Percentiles rank a stretch among this genome's conserved stretches.
Conservation (phyloP, 2,329 filamentous ascomycete genomes). For the Calycina herbarum region DNA sequence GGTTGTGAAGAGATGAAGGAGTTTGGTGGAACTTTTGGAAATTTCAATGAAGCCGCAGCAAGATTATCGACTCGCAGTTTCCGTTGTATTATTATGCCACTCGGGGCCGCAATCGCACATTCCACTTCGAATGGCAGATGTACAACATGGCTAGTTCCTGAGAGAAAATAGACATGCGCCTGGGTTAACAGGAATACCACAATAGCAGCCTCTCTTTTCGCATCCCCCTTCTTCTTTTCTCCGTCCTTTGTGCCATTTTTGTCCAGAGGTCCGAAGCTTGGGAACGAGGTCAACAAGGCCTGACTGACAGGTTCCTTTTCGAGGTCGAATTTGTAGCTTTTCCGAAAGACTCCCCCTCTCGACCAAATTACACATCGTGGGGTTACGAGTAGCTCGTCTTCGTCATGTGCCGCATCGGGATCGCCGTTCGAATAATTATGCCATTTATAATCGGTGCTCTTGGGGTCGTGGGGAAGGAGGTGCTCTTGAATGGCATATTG, state of each 20-base stretch:
- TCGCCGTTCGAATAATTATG: constrained; percentile 56
- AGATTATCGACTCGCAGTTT: constrained; percentile 59
- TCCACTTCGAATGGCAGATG: constrained; percentile 96
- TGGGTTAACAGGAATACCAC: constrained; percentile 92
- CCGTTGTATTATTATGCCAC: constrained; percentile 83
- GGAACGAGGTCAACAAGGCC: constrained; percentile 82
- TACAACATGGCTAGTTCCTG: constrained; percentile 83
- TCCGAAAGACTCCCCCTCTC: constrained; percentile 78
- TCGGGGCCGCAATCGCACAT: constrained; percentile 76
- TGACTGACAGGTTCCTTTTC: constrained; percentile 87
- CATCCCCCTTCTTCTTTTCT: constrained; percentile 36
- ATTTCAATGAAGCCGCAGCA: constrained; percentile 54
- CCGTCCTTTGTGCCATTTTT: constrained; percentile 25
- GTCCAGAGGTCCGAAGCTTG: constrained; percentile 39
- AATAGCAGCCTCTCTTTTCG: constrained; percentile 60
- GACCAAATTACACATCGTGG: constrained; percentile 66
- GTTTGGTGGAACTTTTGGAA: constrained; percentile 70
- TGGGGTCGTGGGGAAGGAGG: constrained; percentile 68
- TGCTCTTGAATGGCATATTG: constrained; percentile 80
- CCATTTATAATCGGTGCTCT: constrained; percentile 72
- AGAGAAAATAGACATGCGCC: constrained; percentile 88
- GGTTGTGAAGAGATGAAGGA: constrained; percentile 76
- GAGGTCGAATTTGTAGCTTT: constrained; percentile 80
- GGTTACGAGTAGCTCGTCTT: constrained; percentile 38
- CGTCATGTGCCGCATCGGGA: constrained; percentile 34